Percentiles rank a stretch among this genome's conserved stretches.
These are phyloP conservation scores for Colletotrichum incanum DNA, from an alignment of 2,329 filamentous ascomycete genomes.

Conservation along the genomic window DNA sequence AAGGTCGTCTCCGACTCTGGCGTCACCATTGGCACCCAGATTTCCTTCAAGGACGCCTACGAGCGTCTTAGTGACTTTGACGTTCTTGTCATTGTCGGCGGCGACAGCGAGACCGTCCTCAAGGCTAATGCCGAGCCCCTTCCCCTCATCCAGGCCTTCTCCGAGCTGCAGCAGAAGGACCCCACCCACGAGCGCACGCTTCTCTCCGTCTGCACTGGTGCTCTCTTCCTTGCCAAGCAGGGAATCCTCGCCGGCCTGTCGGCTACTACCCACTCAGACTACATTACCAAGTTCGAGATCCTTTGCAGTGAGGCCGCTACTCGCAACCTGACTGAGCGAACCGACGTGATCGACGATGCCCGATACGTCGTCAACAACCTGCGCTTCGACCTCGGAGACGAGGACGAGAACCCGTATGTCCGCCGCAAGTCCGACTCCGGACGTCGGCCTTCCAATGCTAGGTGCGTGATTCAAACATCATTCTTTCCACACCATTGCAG, in stretches of 20 bases:
- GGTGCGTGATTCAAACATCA: constrained; percentile 60
- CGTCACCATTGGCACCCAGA: constrained; percentile 80
- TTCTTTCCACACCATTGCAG: neutral
- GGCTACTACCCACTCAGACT: constrained; percentile 87
- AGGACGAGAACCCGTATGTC: constrained; percentile 88
- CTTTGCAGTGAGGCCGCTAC: constrained; percentile 82
- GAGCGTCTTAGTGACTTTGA: constrained; percentile 83
- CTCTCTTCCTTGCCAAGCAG: constrained; percentile 82
- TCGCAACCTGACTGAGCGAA: constrained; percentile 80
- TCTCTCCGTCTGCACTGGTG: constrained; percentile 84
- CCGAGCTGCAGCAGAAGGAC: constrained; percentile 85
- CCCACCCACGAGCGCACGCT: constrained; percentile 86
- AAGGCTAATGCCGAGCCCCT: constrained; percentile 80
- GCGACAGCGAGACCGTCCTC: constrained; percentile 75
- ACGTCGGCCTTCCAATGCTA: constrained; percentile 72
- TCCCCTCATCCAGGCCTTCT: constrained; percentile 81
- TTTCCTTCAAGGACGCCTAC: constrained; percentile 83
- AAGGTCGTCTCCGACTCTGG: constrained; percentile 74
- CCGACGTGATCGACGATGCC: constrained; percentile 85
- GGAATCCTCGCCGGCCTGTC: constrained; percentile 85
- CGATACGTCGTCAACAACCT: constrained; percentile 94
- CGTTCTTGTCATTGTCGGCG: constrained; percentile 83
- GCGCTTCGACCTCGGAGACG: constrained; percentile 86
- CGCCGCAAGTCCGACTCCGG: constrained; percentile 80
- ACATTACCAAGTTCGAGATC: constrained; percentile 85